phyloP scores from a whole-genome alignment of 2,329 filamentous ascomycete species.

The Beauveria australis region DNA sequence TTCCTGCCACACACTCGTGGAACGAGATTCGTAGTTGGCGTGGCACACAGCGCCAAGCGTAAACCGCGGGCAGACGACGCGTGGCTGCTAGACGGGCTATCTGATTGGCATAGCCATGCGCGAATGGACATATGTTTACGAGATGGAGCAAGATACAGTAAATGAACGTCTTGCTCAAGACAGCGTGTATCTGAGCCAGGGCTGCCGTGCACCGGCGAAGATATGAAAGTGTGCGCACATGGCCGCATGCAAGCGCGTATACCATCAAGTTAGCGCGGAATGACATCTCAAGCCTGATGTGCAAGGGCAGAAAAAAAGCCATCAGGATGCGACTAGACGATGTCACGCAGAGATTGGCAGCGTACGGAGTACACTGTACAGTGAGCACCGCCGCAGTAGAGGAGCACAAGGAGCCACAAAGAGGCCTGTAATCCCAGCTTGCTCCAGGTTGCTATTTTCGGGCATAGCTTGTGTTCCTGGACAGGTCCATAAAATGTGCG shows the following conservation, averaged over 20 bases:
- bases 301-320: no score
- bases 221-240: background rate
- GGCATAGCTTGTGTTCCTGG: background rate
- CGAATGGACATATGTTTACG: background rate
- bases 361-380: no score
- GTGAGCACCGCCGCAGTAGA: slow-evolving; percentile 3
- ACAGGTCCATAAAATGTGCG: background rate
- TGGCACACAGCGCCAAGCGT: background rate
- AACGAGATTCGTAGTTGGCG: background rate
- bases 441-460: slow-evolving; percentile 8
- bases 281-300: background rate
- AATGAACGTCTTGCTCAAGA: background rate
- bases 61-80: background rate
- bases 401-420: background rate
- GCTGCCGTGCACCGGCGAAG: background rate
- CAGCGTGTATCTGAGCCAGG: background rate
- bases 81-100: background rate
- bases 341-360: background rate
- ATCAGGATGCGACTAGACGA: no score
- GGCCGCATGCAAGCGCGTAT: background rate
- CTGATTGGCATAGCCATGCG: background rate
- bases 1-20: background rate
- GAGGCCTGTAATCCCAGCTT: background rate
- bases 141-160: background rate
- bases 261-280: background rate